phyloP scores from a whole-genome alignment of 805 yeast species.

The Teunomyces cretensis region DNA sequence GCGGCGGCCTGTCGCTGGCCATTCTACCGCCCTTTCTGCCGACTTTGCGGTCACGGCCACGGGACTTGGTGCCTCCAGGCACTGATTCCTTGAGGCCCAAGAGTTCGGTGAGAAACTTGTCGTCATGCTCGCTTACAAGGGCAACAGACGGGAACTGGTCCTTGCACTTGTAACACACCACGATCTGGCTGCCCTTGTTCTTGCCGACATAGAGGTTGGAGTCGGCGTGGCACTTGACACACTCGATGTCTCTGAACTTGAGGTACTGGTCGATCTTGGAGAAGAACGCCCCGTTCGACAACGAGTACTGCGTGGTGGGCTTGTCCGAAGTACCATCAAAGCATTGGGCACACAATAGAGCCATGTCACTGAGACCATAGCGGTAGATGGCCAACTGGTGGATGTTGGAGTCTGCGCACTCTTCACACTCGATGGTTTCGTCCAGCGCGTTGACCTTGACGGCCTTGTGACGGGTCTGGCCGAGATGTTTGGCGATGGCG shows the following conservation, averaged over 20 bases:
- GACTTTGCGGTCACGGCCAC: constrained; percentile 9
- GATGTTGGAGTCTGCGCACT: constrained; percentile 53
- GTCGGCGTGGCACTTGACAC: constrained; percentile 46
- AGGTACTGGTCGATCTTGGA: constrained; percentile 46
- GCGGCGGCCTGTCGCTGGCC: constrained; percentile 18
- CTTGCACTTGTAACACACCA: constrained; percentile 48
- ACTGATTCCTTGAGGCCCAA: constrained; percentile 48
- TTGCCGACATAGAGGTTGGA: constrained; percentile 37
- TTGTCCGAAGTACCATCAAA: constrained; percentile 28
- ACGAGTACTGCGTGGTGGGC: constrained; percentile 50
- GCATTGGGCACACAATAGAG: constrained; percentile 49
- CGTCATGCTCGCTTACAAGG: constrained; percentile 47
- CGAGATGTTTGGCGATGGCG: constrained; percentile 53
- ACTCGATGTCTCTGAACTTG: constrained; percentile 51
- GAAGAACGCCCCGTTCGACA: constrained; percentile 57
- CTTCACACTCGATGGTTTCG: constrained; percentile 54
- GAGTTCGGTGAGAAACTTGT: constrained; percentile 45
- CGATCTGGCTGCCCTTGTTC: constrained; percentile 14
- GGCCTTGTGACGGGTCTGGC: constrained; percentile 53
- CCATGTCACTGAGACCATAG: constrained; percentile 56
- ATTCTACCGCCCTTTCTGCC: constrained; percentile 35
- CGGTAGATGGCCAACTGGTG: constrained; percentile 52
- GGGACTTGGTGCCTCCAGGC: constrained; percentile 17
- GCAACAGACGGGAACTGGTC: constrained; percentile 12
- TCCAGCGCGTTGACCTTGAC: constrained; percentile 29